These are phyloP conservation scores for Dissophora globulifera DNA, from an alignment of 192 early-diverging fungal species.

Conservation along the genomic window DNA sequence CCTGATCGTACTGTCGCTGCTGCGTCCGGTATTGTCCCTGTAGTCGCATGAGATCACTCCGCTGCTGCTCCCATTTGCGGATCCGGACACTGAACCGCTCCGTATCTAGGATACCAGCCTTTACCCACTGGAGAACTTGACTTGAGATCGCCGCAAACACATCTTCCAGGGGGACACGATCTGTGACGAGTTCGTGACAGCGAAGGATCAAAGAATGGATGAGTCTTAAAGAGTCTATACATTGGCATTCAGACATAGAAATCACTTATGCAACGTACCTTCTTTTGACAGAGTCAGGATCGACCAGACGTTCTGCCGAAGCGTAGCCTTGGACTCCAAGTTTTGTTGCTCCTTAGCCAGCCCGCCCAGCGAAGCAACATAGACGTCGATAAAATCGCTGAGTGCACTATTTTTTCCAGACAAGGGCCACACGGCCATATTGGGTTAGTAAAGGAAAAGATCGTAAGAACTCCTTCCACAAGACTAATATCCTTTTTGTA, in stretches of 20 bases:
- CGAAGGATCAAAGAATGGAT: not conserved
- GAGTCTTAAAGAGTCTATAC: too few relatives aligned
- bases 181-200: not conserved
- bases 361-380: constrained; percentile 14
- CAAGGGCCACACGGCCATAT: too few relatives aligned
- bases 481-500: not conserved
- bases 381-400: constrained; percentile 30
- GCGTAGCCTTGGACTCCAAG: not conserved
- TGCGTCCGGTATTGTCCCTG: constrained; percentile 6
- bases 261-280: too few relatives aligned
- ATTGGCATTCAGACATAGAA: too few relatives aligned
- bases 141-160: constrained; percentile 9
- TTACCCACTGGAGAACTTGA: constrained; percentile 16
- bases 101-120: constrained; percentile 24
- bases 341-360: constrained; percentile 18
- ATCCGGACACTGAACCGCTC: constrained; percentile 26
- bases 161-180: constrained; percentile 21
- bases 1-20: not conserved
- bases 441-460: too few relatives aligned
- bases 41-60: constrained; percentile 4
- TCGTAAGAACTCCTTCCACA: too few relatives aligned
- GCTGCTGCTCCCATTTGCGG: constrained; percentile 11
- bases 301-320: constrained; percentile 18
- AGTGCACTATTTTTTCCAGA: not conserved
- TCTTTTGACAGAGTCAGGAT: constrained; percentile 14